These are phyloP conservation scores for Phytophthora tentaculata DNA, from an alignment of 352 stramenopile genomes.

Conservation along the genomic window DNA sequence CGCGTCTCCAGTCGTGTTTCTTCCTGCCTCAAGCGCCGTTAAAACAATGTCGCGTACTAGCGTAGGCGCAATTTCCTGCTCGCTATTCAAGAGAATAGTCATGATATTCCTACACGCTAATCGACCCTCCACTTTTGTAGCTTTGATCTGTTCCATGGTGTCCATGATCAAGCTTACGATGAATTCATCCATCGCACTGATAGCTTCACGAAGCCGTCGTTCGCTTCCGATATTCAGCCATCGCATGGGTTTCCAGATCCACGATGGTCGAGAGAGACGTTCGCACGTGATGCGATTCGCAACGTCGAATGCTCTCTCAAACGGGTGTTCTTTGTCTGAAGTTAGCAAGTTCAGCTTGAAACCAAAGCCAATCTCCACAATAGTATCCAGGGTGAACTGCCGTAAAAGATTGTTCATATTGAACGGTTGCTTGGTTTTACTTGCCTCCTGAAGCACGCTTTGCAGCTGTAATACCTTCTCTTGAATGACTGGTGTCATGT, in stretches of 20 bases:
- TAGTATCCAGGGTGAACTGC: constrained; percentile 55
- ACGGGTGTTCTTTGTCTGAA: constrained; percentile 37
- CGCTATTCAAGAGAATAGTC: constrained; percentile 12
- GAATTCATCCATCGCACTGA: constrained; percentile 21
- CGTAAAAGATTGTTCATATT: constrained; percentile 31
- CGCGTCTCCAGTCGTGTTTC: constrained; percentile 59
- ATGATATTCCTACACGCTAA: constrained; percentile 11
- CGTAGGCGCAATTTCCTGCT: constrained; percentile 12
- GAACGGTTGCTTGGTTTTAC: constrained; percentile 4
- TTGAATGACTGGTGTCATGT: constrained; percentile 45
- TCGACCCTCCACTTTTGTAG: background rate
- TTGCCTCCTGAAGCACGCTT: constrained; percentile 8
- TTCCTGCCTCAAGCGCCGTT: constrained; percentile 57
- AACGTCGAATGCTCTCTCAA: constrained; percentile 48
- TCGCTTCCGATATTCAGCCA: constrained; percentile 37
- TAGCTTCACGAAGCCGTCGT: constrained; percentile 23
- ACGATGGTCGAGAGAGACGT: constrained; percentile 31
- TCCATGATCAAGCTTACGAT: constrained; percentile 11
- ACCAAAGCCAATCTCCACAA: constrained; percentile 65
- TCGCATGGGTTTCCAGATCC: constrained; percentile 44
- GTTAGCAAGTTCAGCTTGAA: constrained; percentile 38
- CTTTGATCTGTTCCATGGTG: constrained; percentile 3
- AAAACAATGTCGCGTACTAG: constrained; percentile 58
- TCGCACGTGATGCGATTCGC: constrained; percentile 22
- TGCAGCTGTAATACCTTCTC: constrained; percentile 19